Percentiles rank a stretch among this genome's conserved stretches.
These are phyloP conservation scores for Casuarina glauca DNA, from an alignment of 306 rosid species.

Conservation along the genomic window DNA sequence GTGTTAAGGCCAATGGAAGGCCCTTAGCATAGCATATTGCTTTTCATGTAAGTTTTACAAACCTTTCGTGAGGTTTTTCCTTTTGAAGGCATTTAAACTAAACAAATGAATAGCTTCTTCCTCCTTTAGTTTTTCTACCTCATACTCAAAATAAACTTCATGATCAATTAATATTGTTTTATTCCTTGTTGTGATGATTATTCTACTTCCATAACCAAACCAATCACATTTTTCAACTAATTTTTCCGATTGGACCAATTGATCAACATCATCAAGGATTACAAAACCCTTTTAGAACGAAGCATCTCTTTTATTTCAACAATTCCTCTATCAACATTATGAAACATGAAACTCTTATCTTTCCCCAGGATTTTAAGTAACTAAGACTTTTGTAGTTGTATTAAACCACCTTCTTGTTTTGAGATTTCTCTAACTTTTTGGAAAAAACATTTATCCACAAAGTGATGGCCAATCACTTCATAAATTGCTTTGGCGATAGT, in stretches of 20 bases:
- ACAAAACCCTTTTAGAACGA: not conserved
- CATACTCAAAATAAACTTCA: not conserved
- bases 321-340: not conserved
- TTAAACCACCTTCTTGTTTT: not conserved
- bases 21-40: not conserved
- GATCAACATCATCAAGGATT: constrained; percentile 25
- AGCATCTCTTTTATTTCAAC: not conserved
- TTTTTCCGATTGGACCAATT: constrained; percentile 16
- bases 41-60: fast-evolving
- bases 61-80: not conserved
- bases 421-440: constrained; percentile 6
- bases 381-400: constrained; percentile 3
- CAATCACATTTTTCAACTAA: constrained; percentile 25
- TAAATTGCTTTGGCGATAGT: constrained; percentile 13
- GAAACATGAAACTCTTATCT: no score
- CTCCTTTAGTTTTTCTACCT: no score
- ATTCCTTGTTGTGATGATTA: constrained; percentile 37
- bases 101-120: constrained; percentile 14
- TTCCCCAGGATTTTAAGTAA: constrained; percentile 2
- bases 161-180: constrained; percentile 4
- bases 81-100: not conserved
- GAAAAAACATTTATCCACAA: constrained; percentile 4
- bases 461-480: not conserved
- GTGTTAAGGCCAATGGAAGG: constrained; percentile 29
- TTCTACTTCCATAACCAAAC: constrained; percentile 40